Base-by-base conservation (phyloP, 2,329 filamentous ascomycete genomes). In the Penicillium crustosum region DNA sequence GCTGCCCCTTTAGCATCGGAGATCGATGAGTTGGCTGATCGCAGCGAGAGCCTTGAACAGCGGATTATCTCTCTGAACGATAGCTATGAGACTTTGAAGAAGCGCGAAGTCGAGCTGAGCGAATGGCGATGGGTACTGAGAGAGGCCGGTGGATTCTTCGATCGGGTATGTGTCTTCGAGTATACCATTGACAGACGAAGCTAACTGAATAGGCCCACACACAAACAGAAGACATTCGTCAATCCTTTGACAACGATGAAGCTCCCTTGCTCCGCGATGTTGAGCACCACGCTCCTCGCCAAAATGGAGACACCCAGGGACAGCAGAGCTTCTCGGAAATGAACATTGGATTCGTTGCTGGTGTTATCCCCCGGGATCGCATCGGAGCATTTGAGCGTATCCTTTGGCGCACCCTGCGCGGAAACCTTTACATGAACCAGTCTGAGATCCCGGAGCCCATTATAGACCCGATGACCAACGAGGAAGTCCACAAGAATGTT, bases 391-490 rank as follows among this genome's bases (percentile, higher is more conserved):
- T 99, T 73, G 95, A 99, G 80, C 89, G 94, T 59, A 99, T 99
- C 67, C 83, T 99, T 51, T 99, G 94, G 94, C 87, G 94, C 70
- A 97, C 95, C 0, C 86, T 99, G 42, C 91, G 94, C 75, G 94
- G 94, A 70, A 99, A 99, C 77, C 81, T 99, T 63, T 99, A 97
- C 83, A 99, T 99, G 94, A 99, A 99, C 79, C 95, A 99, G 81
- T 93, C 93, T 41, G 94, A 99, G 82, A 99, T 99, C 61, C 88
- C 92, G 8, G 93, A 99, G 75, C 87, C 91, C 38, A 89, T 99
- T 67, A 83, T 96, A 73, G 91, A 99, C 75, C 93, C 94, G 17
- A 84, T 89, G 72, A 96, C 86, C 79, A 97, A 97, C 74, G 93
- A 97, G 78, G 83, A 90, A 63, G 84, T 95, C 68, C 87, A 89